Percentiles rank a stretch among this genome's conserved stretches.
Conservation (phyloP, 257 asterid genomes). For the Scutellaria barbata region DNA sequence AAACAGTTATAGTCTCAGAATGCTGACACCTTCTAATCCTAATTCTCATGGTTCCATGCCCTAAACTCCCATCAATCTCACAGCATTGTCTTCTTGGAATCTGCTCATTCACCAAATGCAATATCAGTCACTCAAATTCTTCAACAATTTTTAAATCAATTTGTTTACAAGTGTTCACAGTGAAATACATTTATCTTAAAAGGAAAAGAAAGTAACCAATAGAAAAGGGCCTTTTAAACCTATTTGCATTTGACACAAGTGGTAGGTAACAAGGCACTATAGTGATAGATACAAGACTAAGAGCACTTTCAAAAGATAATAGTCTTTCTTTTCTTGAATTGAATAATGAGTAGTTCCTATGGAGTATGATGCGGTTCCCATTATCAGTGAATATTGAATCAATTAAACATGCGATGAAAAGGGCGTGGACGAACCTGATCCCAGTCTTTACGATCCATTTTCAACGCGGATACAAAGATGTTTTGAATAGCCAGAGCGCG, state of each 20-base stretch:
- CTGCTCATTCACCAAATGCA: slow-evolving; percentile 46
- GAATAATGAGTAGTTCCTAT: not conserved
- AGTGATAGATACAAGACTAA: slow-evolving; percentile 20
- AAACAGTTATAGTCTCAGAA: slow-evolving; percentile 53
- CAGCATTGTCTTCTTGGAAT: slow-evolving; percentile 71
- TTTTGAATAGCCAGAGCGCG: slow-evolving; percentile 45
- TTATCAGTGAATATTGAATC: not conserved
- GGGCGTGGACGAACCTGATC: slow-evolving; percentile 52
- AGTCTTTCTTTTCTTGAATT: not conserved
- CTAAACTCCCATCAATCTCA: slow-evolving; percentile 47
- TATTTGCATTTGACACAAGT: not conserved
- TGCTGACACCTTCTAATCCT: slow-evolving; percentile 61
- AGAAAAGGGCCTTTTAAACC: too few species aligned
- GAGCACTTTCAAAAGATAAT: slow-evolving; percentile 15
- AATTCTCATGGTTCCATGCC: slow-evolving; percentile 50
- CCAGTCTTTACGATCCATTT: slow-evolving; percentile 66
- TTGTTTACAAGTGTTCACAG: too few species aligned
- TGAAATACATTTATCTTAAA: too few species aligned
- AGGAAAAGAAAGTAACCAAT: too few species aligned
- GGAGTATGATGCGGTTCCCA: slow-evolving; percentile 21
- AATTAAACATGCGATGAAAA: not conserved
- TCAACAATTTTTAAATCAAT: not conserved
- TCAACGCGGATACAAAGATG: slow-evolving; percentile 54
- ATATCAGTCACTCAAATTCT: not conserved
- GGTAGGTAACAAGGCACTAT: not conserved